phyloP scores from a whole-genome alignment of 1,284 basidiomycete species.

The Sanguinoderma infundibulare region DNA sequence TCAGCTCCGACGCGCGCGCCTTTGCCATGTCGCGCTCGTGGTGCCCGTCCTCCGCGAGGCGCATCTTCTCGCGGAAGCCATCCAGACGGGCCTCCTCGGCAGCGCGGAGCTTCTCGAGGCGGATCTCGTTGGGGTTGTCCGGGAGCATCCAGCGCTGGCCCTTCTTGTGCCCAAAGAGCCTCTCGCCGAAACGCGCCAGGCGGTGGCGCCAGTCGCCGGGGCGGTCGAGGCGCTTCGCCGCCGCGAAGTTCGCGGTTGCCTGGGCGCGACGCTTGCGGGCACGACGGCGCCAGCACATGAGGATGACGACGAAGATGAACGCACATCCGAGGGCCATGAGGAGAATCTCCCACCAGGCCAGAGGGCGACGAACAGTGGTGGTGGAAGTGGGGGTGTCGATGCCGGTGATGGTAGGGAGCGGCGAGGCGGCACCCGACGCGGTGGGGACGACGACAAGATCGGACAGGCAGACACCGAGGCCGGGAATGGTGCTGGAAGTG shows the following conservation, averaged over 20 bases:
- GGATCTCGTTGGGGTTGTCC: slow-evolving; percentile 41
- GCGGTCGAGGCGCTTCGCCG: slow-evolving; percentile 55
- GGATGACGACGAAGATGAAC: slow-evolving; percentile 70
- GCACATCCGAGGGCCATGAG: slow-evolving; percentile 81
- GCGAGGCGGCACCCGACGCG: slow-evolving; percentile 48
- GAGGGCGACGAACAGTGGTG: slow-evolving; percentile 30
- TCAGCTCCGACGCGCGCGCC: slow-evolving; percentile 47
- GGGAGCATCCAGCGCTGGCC: slow-evolving; percentile 33
- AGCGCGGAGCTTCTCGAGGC: slow-evolving; percentile 45
- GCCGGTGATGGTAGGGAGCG: slow-evolving; percentile 62
- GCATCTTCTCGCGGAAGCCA: slow-evolving; percentile 49
- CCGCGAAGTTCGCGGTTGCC: slow-evolving; percentile 67
- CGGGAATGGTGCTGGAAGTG: slow-evolving; percentile 58
- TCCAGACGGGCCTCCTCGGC: slow-evolving; percentile 56
- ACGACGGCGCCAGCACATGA: slow-evolving; percentile 71
- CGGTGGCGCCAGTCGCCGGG: slow-evolving; percentile 55
- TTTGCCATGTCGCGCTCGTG: slow-evolving; percentile 53
- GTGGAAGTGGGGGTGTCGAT: slow-evolving; percentile 48
- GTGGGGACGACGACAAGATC: slow-evolving; percentile 67
- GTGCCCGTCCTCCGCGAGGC: slow-evolving; percentile 56
- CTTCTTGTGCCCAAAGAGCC: slow-evolving; percentile 55
- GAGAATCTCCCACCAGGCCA: slow-evolving; percentile 83
- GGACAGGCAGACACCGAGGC: slow-evolving; percentile 78
- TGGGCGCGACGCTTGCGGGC: slow-evolving; percentile 68
- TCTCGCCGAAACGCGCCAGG: slow-evolving; percentile 58